Evolutionary conservation across 2,329 filamentous ascomycete genomes (phyloP).

Genomic region (Aphanoascus verrucosus): DNA sequence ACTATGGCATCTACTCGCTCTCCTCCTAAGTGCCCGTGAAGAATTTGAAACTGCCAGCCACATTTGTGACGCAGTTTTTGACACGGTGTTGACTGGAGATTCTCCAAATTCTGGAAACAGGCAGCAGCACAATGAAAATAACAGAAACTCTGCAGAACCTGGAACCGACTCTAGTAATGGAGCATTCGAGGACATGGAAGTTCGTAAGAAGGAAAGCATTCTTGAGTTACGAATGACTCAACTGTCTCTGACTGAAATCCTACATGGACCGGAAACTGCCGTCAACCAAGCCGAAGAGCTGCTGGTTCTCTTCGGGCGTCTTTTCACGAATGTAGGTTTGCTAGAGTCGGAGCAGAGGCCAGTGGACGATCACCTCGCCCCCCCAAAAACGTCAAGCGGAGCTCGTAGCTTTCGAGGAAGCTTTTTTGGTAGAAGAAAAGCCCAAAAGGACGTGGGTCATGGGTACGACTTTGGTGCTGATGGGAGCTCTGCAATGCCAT

Average conservation of each 20-base stretch:
- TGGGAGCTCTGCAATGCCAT: slow-evolving; percentile 17
- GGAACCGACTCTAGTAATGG: background rate
- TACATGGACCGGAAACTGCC: slow-evolving; percentile 73
- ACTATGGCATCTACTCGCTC: slow-evolving; percentile 80
- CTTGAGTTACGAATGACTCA: slow-evolving; percentile 97
- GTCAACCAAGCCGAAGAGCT: slow-evolving; percentile 84
- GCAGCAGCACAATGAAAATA: slow-evolving; percentile 19
- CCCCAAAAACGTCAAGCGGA: slow-evolving; percentile 59
- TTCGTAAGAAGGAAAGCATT: slow-evolving; percentile 72
- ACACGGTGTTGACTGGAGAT: slow-evolving; percentile 64
- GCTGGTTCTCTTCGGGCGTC: slow-evolving; percentile 64
- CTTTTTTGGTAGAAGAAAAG: slow-evolving; percentile 59
- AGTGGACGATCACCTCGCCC: slow-evolving; percentile 37
- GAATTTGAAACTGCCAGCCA: slow-evolving; percentile 70
- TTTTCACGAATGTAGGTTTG: slow-evolving; percentile 58
- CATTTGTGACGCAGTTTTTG: slow-evolving; percentile 81
- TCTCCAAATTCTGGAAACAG: slow-evolving; percentile 41
- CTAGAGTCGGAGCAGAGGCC: slow-evolving; percentile 21
- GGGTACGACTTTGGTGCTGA: slow-evolving; percentile 33
- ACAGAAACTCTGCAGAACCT: background rate
- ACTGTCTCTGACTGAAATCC: slow-evolving; percentile 66
- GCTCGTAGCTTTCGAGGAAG: slow-evolving; percentile 60
- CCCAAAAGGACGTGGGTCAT: slow-evolving; percentile 36
- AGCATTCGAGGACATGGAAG: slow-evolving; percentile 64
- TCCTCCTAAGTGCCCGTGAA: slow-evolving; percentile 75